A percentile compares a stretch with the other conserved stretches of the same genome.
phyloP scores from a whole-genome alignment of 1,139 yeast species.

The Pichiaceae sp. region DNA sequence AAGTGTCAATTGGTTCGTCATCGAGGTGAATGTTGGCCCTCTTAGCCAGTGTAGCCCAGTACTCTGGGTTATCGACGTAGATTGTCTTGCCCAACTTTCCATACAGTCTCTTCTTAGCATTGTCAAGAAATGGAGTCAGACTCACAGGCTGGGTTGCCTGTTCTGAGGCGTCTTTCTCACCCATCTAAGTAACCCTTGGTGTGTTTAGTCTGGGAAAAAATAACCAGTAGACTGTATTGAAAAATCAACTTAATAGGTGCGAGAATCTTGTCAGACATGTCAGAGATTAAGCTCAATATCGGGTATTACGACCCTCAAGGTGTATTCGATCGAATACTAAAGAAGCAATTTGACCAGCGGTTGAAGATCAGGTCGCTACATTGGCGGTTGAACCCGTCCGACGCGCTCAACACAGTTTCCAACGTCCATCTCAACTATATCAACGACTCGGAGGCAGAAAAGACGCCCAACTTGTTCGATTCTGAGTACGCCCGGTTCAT shows the following conservation, averaged over 20 bases:
- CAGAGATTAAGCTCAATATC: constrained; percentile 8
- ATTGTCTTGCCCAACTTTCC: constrained; percentile 3
- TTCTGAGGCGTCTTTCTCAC: not conserved
- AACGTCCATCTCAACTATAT: constrained; percentile 47
- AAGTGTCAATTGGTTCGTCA: constrained; percentile 1
- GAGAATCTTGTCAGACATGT: not conserved
- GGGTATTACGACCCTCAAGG: constrained; percentile 87
- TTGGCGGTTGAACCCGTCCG: constrained; percentile 56
- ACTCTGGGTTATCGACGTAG: constrained; percentile 12
- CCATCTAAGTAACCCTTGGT: not conserved
- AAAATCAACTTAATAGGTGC: not conserved
- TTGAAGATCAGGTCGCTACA: constrained; percentile 70
- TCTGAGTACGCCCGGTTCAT: constrained; percentile 50
- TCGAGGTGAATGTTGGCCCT: constrained; percentile 19
- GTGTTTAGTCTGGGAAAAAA: too few relatives aligned
- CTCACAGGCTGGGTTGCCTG: not conserved
- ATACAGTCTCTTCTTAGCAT: constrained; percentile 2
- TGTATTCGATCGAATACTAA: constrained; percentile 43
- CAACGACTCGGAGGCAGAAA: constrained; percentile 40
- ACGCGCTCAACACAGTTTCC: constrained; percentile 62
- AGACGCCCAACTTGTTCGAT: not conserved
- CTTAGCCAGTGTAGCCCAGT: constrained; percentile 19
- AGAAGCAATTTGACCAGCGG: constrained; percentile 40
- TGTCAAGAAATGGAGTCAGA: constrained; percentile 12
- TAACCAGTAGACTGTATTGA: not conserved